These are phyloP conservation scores for Thuja plicata DNA, from an alignment of 83 land plant genomes.

Conservation along the genomic window DNA sequence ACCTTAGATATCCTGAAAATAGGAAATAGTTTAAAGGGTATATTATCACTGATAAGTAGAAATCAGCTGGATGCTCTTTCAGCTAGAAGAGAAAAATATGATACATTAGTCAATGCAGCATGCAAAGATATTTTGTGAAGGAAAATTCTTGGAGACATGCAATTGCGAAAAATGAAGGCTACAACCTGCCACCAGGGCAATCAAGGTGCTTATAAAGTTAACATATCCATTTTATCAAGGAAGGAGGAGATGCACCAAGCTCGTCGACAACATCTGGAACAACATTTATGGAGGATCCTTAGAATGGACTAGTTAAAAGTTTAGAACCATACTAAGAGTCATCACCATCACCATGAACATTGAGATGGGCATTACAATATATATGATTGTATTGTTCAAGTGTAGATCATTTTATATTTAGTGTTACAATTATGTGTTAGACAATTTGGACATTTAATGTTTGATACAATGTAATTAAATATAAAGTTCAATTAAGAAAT, in stretches of 20 bases:
- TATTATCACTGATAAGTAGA: neutral
- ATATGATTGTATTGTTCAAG: neutral
- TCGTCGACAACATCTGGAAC: neutral
- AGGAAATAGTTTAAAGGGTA: neutral
- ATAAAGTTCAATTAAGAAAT: neutral
- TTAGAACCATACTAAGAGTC: too few species aligned
- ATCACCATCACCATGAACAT: neutral
- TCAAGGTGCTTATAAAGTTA: neutral
- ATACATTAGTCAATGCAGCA: too few species aligned
- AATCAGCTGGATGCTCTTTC: neutral
- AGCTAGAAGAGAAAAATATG: neutral
- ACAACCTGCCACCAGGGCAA: neutral
- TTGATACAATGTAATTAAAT: neutral
- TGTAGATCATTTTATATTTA: neutral
- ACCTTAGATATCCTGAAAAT: neutral
- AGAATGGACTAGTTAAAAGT: neutral
- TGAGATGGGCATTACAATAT: neutral
- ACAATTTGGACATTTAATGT: neutral
- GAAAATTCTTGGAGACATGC: neutral
- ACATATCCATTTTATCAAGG: neutral
- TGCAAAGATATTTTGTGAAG: neutral
- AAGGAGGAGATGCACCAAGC: neutral
- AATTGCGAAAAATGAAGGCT: neutral
- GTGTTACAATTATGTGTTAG: neutral
- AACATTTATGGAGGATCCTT: neutral